A percentile compares a stretch with the other conserved stretches of the same genome.
Conservation (phyloP, 176 grass and related monocot species). For the Metroxylon sagu region DNA sequence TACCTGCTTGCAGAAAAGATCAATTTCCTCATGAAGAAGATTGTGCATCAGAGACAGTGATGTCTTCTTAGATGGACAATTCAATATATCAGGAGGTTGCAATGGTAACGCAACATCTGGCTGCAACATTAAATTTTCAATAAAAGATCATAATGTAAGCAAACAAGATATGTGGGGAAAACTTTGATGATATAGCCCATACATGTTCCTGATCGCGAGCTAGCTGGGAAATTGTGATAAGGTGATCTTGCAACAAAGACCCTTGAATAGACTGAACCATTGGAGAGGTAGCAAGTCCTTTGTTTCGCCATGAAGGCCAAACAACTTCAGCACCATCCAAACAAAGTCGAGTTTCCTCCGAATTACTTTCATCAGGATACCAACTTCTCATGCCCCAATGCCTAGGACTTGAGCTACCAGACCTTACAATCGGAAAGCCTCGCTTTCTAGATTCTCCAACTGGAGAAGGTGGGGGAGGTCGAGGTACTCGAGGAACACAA, state of each 20-base stretch:
- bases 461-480: conserved; percentile 63
- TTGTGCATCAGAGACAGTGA: conserved; percentile 62
- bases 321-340: conserved; percentile 96
- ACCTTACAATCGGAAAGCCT: conserved; percentile 88
- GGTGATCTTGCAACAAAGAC: conserved; percentile 73
- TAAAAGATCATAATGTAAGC: not conserved
- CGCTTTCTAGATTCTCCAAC: conserved; percentile 77
- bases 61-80: conserved; percentile 38
- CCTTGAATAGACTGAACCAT: conserved; percentile 74
- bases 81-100: conserved; percentile 70
- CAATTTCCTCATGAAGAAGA: conserved; percentile 88
- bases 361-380: conserved; percentile 66
- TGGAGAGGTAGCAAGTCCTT: conserved; percentile 37
- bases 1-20: conserved; percentile 95
- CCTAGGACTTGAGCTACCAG: conserved; percentile 91
- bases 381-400: conserved; percentile 81
- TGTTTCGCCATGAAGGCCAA: conserved; percentile 77
- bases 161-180: too few species aligned
- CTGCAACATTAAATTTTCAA: conserved; percentile 58
- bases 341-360: conserved; percentile 58
- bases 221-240: conserved; percentile 85
- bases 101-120: conserved; percentile 84
- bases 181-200: conserved; percentile 15
- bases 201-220: conserved; percentile 91
- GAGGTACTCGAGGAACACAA: conserved; percentile 74